Base-by-base conservation (phyloP, 768 basidiomycete genomes). In the Collybiopsis luxurians region DNA sequence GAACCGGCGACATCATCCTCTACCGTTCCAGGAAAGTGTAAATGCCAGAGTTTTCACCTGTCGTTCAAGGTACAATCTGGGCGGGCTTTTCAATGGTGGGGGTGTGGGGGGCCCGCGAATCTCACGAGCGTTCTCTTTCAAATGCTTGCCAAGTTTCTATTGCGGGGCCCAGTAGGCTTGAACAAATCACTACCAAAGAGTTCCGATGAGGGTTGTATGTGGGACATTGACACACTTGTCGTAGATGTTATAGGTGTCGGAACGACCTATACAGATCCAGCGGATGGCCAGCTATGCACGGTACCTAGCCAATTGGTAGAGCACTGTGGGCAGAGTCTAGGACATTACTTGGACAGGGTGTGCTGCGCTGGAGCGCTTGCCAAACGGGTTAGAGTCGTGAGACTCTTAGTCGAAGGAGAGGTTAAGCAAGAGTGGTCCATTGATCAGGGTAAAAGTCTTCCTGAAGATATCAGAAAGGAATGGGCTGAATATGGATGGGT, bases 391-490 rank as follows among this genome's bases (percentile, higher is more conserved):
- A 26, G 44, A 24, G 24, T 24, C 7, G 44, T 45, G 11, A 21
- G 44, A 7, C 21, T 45, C 24, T 5, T 12, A 6, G 24, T 45
- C 19, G 24, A 45, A 19, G 44, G 44, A 2, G 44, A 45, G 12
- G 4, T 45, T 13, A 61, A 57, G 23, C 52, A 48, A 59, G 61
- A 69, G 28, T 64, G 59, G 28, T 54, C 73, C 11, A 26, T 45
- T 13, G 21, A 45, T 26, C 44, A 9, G 21, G 24, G 44, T 23
- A 13, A 23, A 24, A 26, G 24, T 6, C 21, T 45, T 5, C 13
- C 21, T 5, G 6, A 7, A 6, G 13, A 45, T 4, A 24, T 6
- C 6, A 45, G 26, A 13, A 26, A 45, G 44, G 9, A 13, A 2
- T 45, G 44, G 44, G 44, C 44, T 12, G 5, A 26, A 12, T 45